Evolutionary conservation across 805 yeast species (phyloP).

Genomic region (Metschnikowia henanensis): DNA sequence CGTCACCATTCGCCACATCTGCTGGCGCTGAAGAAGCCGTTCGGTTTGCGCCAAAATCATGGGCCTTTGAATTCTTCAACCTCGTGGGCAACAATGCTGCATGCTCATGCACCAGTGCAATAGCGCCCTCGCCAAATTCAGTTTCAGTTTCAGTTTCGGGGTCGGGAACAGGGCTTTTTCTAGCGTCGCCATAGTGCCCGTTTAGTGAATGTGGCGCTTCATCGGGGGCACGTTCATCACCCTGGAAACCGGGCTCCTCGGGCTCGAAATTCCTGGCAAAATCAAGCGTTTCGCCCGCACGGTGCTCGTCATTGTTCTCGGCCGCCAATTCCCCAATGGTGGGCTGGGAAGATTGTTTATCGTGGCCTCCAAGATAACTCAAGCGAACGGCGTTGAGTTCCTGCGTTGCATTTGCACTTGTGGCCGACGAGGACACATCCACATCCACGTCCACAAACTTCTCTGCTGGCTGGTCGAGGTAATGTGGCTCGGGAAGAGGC

Average conservation of each 20-base stretch:
- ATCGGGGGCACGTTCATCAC: too few relatives aligned
- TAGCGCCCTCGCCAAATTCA: slow-evolving; percentile 6
- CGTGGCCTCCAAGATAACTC: too few relatives aligned
- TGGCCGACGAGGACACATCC: slow-evolving; percentile 27
- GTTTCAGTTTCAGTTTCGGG: too few relatives aligned
- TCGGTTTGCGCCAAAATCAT: neutral
- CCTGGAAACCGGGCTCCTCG: too few relatives aligned
- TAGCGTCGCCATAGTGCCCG: neutral
- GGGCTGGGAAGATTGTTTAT: too few relatives aligned
- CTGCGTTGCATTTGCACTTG: slow-evolving; percentile 12
- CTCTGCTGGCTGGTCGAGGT: neutral
- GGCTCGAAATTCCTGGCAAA: slow-evolving; percentile 1
- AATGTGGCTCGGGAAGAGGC: neutral
- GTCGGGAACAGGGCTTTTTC: neutral
- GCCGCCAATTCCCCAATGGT: neutral
- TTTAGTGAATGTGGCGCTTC: too few relatives aligned
- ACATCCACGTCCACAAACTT: slow-evolving; percentile 23
- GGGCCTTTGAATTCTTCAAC: neutral
- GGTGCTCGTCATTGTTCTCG: neutral
- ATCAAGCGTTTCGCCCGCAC: slow-evolving; percentile 1
- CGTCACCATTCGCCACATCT: slow-evolving; percentile 1
- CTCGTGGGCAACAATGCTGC: slow-evolving; percentile 1
- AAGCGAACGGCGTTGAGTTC: too few relatives aligned
- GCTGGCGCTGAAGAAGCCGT: neutral
- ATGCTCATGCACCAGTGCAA: neutral